phyloP scores from a whole-genome alignment of 495 filamentous ascomycete genomes.

The Talaromyces proteolyticus region DNA sequence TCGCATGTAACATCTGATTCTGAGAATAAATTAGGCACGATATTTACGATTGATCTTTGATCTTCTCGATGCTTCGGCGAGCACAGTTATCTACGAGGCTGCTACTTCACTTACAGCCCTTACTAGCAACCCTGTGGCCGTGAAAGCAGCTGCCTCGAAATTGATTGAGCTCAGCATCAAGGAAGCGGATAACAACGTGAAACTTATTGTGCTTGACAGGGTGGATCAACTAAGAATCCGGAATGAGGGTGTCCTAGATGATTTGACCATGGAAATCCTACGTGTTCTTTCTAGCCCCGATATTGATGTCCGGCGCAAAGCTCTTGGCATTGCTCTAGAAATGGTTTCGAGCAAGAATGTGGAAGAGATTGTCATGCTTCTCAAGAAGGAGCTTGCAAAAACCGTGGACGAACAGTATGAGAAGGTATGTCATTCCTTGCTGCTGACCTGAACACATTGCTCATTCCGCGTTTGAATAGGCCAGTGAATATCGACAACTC shows the following conservation, averaged over 20 bases:
- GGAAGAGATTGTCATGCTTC: constrained; percentile 89
- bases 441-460: background rate
- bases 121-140: constrained; percentile 93
- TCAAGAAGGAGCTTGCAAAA: constrained; percentile 97
- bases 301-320: constrained; percentile 92
- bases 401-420: constrained; percentile 98
- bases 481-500: constrained; percentile 92
- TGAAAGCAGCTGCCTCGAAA: constrained; percentile 93
- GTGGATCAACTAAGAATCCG: constrained; percentile 87
- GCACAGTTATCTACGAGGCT: constrained; percentile 96
- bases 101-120: constrained; percentile 95
- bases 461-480: constrained; percentile 39
- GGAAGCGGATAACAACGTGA: constrained; percentile 98
- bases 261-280: constrained; percentile 96
- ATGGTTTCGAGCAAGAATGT: constrained; percentile 99
- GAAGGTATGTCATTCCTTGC: constrained; percentile 46
- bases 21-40: constrained; percentile 53
- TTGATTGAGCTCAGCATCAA: constrained; percentile 96
- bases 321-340: constrained; percentile 84
- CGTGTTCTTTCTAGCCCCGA: constrained; percentile 95
- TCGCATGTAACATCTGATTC: too few relatives aligned
- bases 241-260: constrained; percentile 91
- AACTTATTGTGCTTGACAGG: constrained; percentile 93
- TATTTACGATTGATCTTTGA: constrained; percentile 97
- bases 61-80: constrained; percentile 85